Conservation (phyloP, 1,284 basidiomycete species). For the Rhodotorula sp. region DNA sequence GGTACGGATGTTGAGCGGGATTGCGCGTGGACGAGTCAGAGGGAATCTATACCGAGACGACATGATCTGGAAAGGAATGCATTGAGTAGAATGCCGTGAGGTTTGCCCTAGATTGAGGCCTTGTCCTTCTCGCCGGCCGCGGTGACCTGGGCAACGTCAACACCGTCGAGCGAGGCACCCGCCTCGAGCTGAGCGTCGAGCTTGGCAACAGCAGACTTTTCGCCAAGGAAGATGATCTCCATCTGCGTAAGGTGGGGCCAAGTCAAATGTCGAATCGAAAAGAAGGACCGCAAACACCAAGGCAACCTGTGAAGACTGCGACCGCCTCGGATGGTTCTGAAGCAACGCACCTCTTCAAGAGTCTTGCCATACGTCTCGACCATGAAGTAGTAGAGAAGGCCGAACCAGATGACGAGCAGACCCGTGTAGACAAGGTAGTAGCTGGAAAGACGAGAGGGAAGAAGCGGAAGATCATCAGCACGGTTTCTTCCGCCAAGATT, state of each 20-base stretch:
- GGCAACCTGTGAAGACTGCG: too few species aligned
- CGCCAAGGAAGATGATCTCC: not conserved
- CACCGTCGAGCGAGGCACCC: not conserved
- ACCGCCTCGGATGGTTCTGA: too few species aligned
- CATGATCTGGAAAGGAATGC: too few species aligned
- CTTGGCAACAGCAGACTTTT: not conserved
- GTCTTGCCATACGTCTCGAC: constrained; percentile 63
- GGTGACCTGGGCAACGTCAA: not conserved
- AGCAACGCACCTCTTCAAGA: constrained; percentile 1
- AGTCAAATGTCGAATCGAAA: not conserved
- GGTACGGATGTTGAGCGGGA: too few species aligned
- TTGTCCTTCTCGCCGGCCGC: not conserved
- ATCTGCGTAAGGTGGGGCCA: not conserved
- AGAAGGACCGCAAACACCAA: too few species aligned
- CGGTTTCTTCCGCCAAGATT: too few species aligned
- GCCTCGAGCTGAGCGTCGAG: not conserved
- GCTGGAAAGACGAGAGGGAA: constrained; percentile 20
- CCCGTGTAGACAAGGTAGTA: constrained; percentile 53
- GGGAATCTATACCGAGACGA: too few species aligned
- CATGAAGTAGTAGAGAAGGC: constrained; percentile 49
- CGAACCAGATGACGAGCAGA: constrained; percentile 51
- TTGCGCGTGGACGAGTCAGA: too few species aligned
- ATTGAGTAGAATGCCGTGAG: too few species aligned
- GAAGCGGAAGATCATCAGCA: too few species aligned
- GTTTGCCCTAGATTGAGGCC: not conserved